A percentile compares a stretch with the other conserved stretches of the same genome.
These are phyloP conservation scores for Galerina marginata DNA, from an alignment of 768 basidiomycete genomes.

Conservation along the genomic window DNA sequence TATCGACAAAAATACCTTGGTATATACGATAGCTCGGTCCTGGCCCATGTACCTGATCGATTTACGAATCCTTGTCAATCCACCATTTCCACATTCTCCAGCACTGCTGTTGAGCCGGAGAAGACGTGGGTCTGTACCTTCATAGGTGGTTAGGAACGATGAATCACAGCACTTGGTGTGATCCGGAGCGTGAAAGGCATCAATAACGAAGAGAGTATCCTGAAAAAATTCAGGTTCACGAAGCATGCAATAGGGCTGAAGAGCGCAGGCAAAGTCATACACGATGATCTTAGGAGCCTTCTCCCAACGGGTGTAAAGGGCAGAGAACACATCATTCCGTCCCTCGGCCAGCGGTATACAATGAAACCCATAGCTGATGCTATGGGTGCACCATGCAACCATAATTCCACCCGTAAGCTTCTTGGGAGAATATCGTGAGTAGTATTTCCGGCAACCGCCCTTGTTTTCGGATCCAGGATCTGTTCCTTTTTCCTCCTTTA, in stretches of 20 bases:
- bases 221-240: too few species aligned
- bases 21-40: constrained; percentile 27
- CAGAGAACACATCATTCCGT: constrained; percentile 41
- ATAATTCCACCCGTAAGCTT: constrained; percentile 33
- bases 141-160: constrained; percentile 13
- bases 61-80: constrained; percentile 28
- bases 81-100: constrained; percentile 38
- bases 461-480: constrained; percentile 10
- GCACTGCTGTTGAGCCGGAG: constrained; percentile 35
- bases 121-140: constrained; percentile 27
- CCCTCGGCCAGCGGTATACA: constrained; percentile 38
- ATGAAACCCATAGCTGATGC: constrained; percentile 36
- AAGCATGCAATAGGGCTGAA: too few species aligned
- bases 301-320: constrained; percentile 38
- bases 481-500: constrained; percentile 25
- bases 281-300: constrained; percentile 33
- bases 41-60: constrained; percentile 11
- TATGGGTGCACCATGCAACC: constrained; percentile 38
- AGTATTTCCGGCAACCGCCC: constrained; percentile 33
- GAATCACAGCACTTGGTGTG: too few species aligned
- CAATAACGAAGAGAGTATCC: too few species aligned
- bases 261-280: constrained; percentile 8
- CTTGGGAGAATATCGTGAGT: constrained; percentile 29
- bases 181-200: too few species aligned
- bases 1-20: constrained; percentile 25